Conservation (phyloP, 768 basidiomycete species). For the Serendipita indica region DNA sequence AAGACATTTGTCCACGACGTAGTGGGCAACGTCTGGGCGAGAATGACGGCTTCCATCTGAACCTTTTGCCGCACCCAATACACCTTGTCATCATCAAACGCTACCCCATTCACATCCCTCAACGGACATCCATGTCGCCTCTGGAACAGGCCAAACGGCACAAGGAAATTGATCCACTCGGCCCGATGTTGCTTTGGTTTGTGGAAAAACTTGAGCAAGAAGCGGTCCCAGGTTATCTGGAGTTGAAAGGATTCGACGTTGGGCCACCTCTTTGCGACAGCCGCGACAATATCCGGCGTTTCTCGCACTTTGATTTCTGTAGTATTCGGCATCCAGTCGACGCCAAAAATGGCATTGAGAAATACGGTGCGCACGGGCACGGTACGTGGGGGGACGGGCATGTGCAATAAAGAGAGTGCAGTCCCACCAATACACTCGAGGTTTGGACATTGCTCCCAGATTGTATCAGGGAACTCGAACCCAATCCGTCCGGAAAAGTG, state of each 20-base stretch:
- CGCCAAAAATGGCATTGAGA: background rate
- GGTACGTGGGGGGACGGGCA: background rate
- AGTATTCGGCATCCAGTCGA: background rate
- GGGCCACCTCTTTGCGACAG: background rate
- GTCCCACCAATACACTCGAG: conserved; percentile 1
- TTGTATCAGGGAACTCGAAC: background rate
- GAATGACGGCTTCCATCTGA: background rate
- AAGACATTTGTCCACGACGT: conserved; percentile 2
- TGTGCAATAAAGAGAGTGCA: background rate
- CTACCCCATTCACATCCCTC: conserved; percentile 1
- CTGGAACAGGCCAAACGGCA: conserved; percentile 1
- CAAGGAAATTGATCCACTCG: conserved; percentile 1
- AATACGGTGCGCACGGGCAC: background rate
- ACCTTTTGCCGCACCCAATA: background rate
- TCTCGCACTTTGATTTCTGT: background rate
- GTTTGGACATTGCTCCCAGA: conserved; percentile 1
- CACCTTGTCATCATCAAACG: background rate
- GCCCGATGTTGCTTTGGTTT: background rate
- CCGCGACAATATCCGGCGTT: background rate
- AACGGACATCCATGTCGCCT: background rate
- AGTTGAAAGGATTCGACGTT: background rate
- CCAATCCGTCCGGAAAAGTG: background rate
- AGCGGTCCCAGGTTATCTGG: background rate
- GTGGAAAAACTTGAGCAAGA: background rate
- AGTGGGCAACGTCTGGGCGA: background rate